Base-by-base conservation (phyloP, 176 grass and related monocot species). In the Secale cereale region DNA sequence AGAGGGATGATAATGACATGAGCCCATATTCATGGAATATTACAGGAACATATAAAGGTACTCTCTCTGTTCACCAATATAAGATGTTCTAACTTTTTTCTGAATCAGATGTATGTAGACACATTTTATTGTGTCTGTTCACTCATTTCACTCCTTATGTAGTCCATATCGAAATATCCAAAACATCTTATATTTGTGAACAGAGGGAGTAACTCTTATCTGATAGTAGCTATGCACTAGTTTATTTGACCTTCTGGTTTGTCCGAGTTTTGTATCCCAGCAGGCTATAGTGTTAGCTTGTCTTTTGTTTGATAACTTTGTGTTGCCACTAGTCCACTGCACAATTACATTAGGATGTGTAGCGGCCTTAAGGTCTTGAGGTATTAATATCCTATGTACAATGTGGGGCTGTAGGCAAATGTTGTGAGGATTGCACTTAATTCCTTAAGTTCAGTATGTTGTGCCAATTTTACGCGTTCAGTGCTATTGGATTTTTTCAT, bases 11-110 rank as follows among this genome's bases (percentile, higher is more conserved):
- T 46, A 91, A 85, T 57, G 94, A 97, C 59, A 71, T 91, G 62
- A 93, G 88, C 57, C 91, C 91, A 0, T 93, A 97, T 91, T 97
- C 91, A 59, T 97, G 94, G 94, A 97, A 97, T 81, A 97, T 97
- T 86, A 93, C 94, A 43, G 94, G 94, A 87, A 97, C 86, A 16
- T 97, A 97, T 83, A 97, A 87, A 97, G 94, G 94, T 97, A 52
- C 48, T 52, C 48, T 6, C 16, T 52, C 48, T 16, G 6, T 52
- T 52, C 48, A 52, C 48, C 19, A 52, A 52, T 52, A 52, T 52
- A 52, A 52, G 16, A 52, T 52, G 48, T 46, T 46, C 13, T 46
- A 46, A 46, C 43, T 46, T 46, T 46, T 46, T 46, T 46, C 43
- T 46, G 43, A 46, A 46, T 46, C 43, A 46, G 13, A 46, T 46